These are phyloP conservation scores for Sideroxylon spinosum DNA, from an alignment of 179 eudicot species.

Conservation along the genomic window DNA sequence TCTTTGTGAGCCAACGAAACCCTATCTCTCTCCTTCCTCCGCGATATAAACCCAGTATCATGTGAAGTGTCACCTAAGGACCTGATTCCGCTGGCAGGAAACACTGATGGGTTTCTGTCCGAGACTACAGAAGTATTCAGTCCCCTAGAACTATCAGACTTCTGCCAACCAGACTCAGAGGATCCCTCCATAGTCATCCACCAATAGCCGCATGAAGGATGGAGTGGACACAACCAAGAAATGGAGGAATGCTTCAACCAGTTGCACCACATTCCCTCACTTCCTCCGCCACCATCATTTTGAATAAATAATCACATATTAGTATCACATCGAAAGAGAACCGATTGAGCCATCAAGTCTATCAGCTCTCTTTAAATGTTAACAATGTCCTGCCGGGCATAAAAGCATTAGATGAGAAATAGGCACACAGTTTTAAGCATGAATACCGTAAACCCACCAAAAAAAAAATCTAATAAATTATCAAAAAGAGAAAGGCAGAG, in stretches of 20 bases:
- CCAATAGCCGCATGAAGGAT: conserved; percentile 25
- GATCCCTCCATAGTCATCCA: conserved; percentile 76
- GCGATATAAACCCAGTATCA: conserved; percentile 34
- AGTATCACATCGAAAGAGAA: conserved; percentile 2
- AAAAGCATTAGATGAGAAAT: conserved; percentile 9
- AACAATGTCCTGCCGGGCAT: conserved; percentile 15
- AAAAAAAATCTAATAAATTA: background rate
- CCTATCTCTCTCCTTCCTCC: conserved; percentile 34
- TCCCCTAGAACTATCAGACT: conserved; percentile 54
- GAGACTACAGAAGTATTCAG: conserved; percentile 49
- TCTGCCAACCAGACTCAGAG: conserved; percentile 59
- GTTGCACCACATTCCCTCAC: conserved; percentile 19
- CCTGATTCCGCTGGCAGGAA: conserved; percentile 36
- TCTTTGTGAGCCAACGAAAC: conserved; percentile 34
- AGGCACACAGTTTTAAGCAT: background rate
- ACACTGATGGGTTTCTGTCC: conserved; percentile 42
- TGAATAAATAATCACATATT: conserved; percentile 19
- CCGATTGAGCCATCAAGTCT: conserved; percentile 13
- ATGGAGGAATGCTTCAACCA: conserved; percentile 19
- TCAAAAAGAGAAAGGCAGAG: background rate
- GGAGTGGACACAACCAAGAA: conserved; percentile 10
- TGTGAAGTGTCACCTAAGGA: conserved; percentile 46
- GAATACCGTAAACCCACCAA: background rate
- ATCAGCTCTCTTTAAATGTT: background rate
- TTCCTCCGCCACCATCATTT: conserved; percentile 22